These are phyloP conservation scores for Cutaneotrichosporon cutaneum DNA, from an alignment of 1,284 basidiomycete species.

Conservation along the genomic window DNA sequence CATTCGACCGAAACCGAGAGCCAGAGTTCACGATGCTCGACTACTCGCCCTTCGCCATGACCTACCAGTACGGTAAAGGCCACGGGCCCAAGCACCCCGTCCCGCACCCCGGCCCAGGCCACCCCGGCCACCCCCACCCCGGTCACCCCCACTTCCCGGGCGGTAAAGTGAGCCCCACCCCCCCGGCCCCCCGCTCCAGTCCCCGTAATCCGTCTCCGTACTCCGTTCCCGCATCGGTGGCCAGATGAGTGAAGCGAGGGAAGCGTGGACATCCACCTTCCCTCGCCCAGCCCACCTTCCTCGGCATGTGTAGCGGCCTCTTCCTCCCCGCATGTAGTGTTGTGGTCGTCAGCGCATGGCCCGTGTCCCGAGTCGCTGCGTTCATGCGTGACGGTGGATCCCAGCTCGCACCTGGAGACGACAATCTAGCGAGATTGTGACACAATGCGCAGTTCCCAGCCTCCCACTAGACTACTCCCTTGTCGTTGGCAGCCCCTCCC, in stretches of 20 bases:
- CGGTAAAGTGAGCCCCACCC: no score
- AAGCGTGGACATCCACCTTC: no score
- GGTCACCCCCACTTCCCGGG: neutral
- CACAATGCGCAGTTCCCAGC: neutral
- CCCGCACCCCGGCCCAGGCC: neutral
- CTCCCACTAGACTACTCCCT: no score
- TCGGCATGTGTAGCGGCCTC: no score
- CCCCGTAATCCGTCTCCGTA: no score
- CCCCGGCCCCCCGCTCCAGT: no score
- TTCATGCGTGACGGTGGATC: neutral
- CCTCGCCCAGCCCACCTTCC: no score
- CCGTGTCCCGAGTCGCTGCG: neutral
- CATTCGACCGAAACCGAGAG: neutral
- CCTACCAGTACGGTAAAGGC: conserved; percentile 1
- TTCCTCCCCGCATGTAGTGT: neutral
- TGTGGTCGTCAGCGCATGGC: no score
- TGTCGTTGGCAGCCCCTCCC: no score
- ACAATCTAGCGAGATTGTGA: neutral
- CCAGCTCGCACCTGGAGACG: neutral
- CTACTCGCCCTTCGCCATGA: neutral
- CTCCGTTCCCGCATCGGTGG: no score
- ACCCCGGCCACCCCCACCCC: neutral
- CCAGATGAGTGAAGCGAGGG: no score
- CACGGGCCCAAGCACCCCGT: neutral
- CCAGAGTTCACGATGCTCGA: neutral